A percentile compares a stretch with the other conserved stretches of the same genome.
Conservation (phyloP, 225 moss, liverwort and hornwort genomes). For the Polytrichum formosum region DNA sequence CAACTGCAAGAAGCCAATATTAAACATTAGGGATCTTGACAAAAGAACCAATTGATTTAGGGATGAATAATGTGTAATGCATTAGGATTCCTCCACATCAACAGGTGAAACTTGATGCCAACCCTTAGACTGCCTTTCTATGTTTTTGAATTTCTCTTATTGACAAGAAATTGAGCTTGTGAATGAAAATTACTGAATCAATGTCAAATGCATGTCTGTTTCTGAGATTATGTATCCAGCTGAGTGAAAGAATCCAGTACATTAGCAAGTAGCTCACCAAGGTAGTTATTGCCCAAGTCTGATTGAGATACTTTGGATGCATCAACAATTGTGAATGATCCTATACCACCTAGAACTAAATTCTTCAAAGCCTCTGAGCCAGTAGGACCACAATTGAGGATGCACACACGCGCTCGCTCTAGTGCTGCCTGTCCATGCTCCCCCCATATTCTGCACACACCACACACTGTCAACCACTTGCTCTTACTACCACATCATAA, state of each 20-base stretch:
- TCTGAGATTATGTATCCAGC: too few relatives aligned
- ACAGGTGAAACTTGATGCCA: not conserved
- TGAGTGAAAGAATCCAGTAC: not conserved
- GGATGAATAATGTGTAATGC: too few relatives aligned
- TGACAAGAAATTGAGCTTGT: too few relatives aligned
- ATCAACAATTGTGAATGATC: slow-evolving; percentile 94
- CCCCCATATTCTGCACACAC: slow-evolving; percentile 86
- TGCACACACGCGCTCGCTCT: slow-evolving; percentile 82
- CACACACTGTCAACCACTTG: slow-evolving; percentile 1
- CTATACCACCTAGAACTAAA: slow-evolving; percentile 93
- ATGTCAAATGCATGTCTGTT: too few relatives aligned
- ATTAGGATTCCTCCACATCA: too few relatives aligned
- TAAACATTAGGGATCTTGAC: too few relatives aligned
- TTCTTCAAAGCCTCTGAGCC: slow-evolving; percentile 95
- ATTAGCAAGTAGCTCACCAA: slow-evolving; percentile 49
- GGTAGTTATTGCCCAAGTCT: slow-evolving; percentile 90
- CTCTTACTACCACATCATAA: not conserved
- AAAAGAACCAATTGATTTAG: too few relatives aligned
- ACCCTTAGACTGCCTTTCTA: slow-evolving; percentile 1
- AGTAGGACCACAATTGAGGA: slow-evolving; percentile 93
- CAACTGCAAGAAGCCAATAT: slow-evolving; percentile 58
- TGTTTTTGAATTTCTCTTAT: too few relatives aligned
- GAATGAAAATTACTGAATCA: too few relatives aligned
- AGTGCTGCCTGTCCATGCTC: slow-evolving; percentile 95
- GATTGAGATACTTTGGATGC: slow-evolving; percentile 62